Evolutionary conservation across 2,329 filamentous ascomycete genomes (phyloP).

Genomic region (Uncinocarpus reesii): DNA sequence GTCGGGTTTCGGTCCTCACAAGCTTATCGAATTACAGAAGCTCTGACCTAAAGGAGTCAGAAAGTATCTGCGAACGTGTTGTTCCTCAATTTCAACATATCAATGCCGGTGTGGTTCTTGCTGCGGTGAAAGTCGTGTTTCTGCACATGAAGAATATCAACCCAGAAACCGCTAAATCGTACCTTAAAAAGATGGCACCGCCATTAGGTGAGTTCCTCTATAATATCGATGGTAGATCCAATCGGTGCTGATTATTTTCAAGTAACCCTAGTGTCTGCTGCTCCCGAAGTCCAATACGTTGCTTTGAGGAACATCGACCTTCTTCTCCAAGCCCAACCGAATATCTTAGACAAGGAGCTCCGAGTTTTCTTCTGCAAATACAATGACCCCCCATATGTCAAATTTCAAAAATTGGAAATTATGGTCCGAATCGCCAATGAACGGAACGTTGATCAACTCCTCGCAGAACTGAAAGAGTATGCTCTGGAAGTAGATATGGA

Average conservation of each 20-base stretch:
- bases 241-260: conserved; percentile 9
- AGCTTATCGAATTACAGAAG: conserved; percentile 83
- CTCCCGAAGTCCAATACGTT: conserved; percentile 95
- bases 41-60: conserved; percentile 82
- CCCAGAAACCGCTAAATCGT: conserved; percentile 67
- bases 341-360: conserved; percentile 93
- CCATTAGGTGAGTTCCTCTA: conserved; percentile 72
- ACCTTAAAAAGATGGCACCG: conserved; percentile 97
- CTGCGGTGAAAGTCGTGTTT: conserved; percentile 97
- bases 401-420: conserved; percentile 94
- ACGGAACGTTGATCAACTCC: conserved; percentile 85
- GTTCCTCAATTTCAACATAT: conserved; percentile 97
- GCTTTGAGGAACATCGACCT: conserved; percentile 93
- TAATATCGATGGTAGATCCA: too few relatives aligned
- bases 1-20: conserved; percentile 81
- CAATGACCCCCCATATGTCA: conserved; percentile 95
- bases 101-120: conserved; percentile 90
- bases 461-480: conserved; percentile 94
- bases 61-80: conserved; percentile 95
- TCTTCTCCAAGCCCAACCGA: conserved; percentile 86
- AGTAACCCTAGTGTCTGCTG: conserved; percentile 93
- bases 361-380: conserved; percentile 99
- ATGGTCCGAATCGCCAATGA: conserved; percentile 99
- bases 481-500: conserved; percentile 98
- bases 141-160: conserved; percentile 84